Conservation (phyloP, 345 rosid genomes). For the Kernera saxatilis region DNA sequence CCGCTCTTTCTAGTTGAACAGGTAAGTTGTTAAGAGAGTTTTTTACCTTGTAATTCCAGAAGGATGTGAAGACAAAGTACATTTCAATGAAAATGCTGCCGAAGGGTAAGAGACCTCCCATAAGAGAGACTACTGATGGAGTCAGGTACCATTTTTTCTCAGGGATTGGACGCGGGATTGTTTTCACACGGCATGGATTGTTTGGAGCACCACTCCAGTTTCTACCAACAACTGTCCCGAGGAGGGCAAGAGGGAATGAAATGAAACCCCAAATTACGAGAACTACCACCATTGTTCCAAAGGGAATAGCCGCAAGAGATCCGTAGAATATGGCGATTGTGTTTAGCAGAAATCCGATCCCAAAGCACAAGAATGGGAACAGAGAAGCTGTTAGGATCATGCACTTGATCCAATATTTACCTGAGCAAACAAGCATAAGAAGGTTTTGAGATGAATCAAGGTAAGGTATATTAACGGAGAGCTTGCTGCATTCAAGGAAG, state of each 20-base stretch:
- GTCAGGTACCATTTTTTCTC: constrained; percentile 98
- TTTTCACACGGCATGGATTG: constrained; percentile 96
- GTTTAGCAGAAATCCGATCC: constrained; percentile 83
- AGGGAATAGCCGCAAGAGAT: constrained; percentile 94
- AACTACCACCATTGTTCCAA: constrained; percentile 93
- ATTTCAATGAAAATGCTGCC: constrained; percentile 97
- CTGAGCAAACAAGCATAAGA: constrained; percentile 32
- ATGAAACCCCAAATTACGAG: constrained; percentile 93
- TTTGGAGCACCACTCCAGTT: constrained; percentile 96
- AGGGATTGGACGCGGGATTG: constrained; percentile 94
- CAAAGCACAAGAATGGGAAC: constrained; percentile 92
- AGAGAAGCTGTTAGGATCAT: constrained; percentile 96
- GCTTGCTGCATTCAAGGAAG: background rate
- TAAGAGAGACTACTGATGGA: constrained; percentile 80
- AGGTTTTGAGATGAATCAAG: background rate
- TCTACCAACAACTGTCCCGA: constrained; percentile 93
- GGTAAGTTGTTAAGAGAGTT: background rate
- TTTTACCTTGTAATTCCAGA: constrained; percentile 97
- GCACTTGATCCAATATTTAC: constrained; percentile 91
- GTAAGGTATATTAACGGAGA: background rate
- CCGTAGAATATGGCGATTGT: constrained; percentile 90
- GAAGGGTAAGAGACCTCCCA: constrained; percentile 93
- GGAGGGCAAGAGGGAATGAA: constrained; percentile 94
- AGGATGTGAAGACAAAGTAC: constrained; percentile 93
- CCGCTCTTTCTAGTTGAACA: background rate